A percentile compares a stretch with the other conserved stretches of the same genome.
Evolutionary conservation across 495 filamentous ascomycete species (phyloP).

Genomic region (Chaetomium fimeti): DNA sequence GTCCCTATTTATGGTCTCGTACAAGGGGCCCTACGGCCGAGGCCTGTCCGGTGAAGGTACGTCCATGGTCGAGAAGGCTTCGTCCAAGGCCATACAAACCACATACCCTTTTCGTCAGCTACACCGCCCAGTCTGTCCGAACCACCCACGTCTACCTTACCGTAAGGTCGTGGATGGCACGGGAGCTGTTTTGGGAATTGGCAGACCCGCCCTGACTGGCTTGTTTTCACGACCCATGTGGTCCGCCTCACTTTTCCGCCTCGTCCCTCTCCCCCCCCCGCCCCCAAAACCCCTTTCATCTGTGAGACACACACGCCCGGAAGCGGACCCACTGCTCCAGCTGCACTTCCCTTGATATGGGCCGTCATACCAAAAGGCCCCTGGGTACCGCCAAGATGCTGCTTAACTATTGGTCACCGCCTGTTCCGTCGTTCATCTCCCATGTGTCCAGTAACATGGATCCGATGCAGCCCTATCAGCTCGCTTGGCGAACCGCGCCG

Average conservation of each 20-base stretch:
- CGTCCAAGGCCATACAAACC: slow-evolving; percentile 17
- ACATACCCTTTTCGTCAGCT: slow-evolving; percentile 21
- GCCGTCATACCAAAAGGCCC: background rate
- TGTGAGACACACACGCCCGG: background rate
- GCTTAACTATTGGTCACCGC: slow-evolving; percentile 3
- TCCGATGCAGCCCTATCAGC: slow-evolving; percentile 34
- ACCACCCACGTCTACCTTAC: slow-evolving; percentile 27
- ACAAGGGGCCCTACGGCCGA: slow-evolving; percentile 14
- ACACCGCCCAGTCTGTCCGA: slow-evolving; percentile 30
- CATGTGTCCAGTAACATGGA: background rate
- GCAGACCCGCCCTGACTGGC: slow-evolving; percentile 25
- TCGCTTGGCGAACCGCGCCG: slow-evolving; percentile 11
- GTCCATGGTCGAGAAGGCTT: slow-evolving; percentile 26
- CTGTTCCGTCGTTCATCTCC: slow-evolving; percentile 3
- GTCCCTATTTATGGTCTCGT: slow-evolving; percentile 26
- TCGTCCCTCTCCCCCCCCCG: slow-evolving; percentile 17
- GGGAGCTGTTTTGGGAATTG: slow-evolving; percentile 22
- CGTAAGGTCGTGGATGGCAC: slow-evolving; percentile 22
- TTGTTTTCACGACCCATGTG: slow-evolving; percentile 1
- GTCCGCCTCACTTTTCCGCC: slow-evolving; percentile 38
- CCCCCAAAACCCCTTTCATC: slow-evolving; percentile 13
- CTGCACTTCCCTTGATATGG: background rate
- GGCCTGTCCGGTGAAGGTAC: slow-evolving; percentile 23
- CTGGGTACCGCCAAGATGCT: background rate
- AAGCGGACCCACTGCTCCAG: background rate